Evolutionary conservation across 2,329 filamentous ascomycete genomes (phyloP), one percentile per base, ranked within the genome.

Genomic region (Coleophoma eucalyptorum): DNA sequence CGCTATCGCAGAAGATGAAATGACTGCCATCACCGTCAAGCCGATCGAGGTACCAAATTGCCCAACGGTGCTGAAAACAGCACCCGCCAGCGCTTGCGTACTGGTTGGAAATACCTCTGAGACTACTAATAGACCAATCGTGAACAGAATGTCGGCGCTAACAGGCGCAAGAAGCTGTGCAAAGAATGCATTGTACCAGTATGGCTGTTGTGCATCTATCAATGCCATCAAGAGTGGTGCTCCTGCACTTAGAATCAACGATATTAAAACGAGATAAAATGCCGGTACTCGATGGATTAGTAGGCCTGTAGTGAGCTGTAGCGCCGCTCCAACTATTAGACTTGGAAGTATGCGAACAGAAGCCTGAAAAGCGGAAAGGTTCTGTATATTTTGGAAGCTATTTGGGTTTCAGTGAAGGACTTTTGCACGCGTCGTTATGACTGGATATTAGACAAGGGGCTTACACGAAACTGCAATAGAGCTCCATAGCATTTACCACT

Each of bases 71-170:
- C 80, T 83, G 62, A 84, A 84, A 0, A 85, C 80, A 0, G 78
- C 80, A 0, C 81, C 82, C 0, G 79, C 80, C 0, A 85, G 65
- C 0, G 77, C 78, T 52, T 85, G 81, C 2, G 72, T 81, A 8
- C 78, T 66, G 16, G 73, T 67, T 0, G 78, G 75, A 53, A 84
- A 84, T 3, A 68, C 72, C 12, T 78, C 74, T 0, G 74, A 72
- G 5, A 84, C 72, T 7, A 82, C 67, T 19, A 84, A 70, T 11
- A 78, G 66, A 0, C 73, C 77, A 3, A 84, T 72, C 0, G 77
- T 83, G 59, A 80, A 83, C 8, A 84, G 65, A 0, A 79, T 70
- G 44, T 79, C 73, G 16, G 54, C 63, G 10, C 66, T 69, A 4
- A 78, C 58, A 0, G 75, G 75, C 15, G 65, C 61, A 16, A 78